Conservation (phyloP, 768 basidiomycete genomes). For the Polyporus arcularius region DNA sequence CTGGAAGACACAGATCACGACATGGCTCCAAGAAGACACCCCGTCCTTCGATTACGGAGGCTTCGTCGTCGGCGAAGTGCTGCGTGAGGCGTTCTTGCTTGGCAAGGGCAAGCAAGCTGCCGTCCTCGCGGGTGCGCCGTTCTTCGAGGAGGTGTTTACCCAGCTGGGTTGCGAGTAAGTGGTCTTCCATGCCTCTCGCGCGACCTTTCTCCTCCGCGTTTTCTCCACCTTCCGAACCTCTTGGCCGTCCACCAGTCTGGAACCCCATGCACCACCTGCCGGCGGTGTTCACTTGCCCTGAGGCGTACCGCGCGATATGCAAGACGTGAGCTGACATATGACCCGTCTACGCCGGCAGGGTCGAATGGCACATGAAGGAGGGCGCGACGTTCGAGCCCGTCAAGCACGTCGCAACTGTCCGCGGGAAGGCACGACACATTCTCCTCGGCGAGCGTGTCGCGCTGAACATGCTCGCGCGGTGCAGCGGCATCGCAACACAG, state of each 20-base stretch:
- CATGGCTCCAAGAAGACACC: slow-evolving; percentile 91
- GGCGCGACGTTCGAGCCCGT: slow-evolving; percentile 80
- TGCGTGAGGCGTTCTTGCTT: slow-evolving; percentile 82
- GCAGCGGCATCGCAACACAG: slow-evolving; percentile 97
- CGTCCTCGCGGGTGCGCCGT: slow-evolving; percentile 92
- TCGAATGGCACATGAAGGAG: slow-evolving; percentile 92
- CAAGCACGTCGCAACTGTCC: slow-evolving; percentile 87
- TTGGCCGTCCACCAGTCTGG: too few relatives aligned
- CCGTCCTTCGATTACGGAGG: slow-evolving; percentile 97
- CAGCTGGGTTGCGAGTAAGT: slow-evolving; percentile 90
- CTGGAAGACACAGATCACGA: slow-evolving; percentile 81
- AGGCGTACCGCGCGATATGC: not conserved
- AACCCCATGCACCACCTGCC: too few relatives aligned
- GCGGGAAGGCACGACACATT: slow-evolving; percentile 83
- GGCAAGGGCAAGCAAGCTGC: slow-evolving; percentile 82
- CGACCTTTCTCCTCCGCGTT: not conserved
- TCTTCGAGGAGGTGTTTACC: slow-evolving; percentile 90
- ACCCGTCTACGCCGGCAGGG: slow-evolving; percentile 44
- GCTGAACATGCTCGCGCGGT: slow-evolving; percentile 89
- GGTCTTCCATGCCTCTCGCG: not conserved
- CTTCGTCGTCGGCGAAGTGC: slow-evolving; percentile 90
- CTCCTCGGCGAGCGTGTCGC: slow-evolving; percentile 92
- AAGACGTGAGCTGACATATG: not conserved
- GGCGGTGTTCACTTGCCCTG: too few relatives aligned
- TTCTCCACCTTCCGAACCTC: not conserved